These are phyloP conservation scores for Sclerotinia glacialis DNA, from an alignment of 2,329 filamentous ascomycete genomes.

Conservation along the genomic window DNA sequence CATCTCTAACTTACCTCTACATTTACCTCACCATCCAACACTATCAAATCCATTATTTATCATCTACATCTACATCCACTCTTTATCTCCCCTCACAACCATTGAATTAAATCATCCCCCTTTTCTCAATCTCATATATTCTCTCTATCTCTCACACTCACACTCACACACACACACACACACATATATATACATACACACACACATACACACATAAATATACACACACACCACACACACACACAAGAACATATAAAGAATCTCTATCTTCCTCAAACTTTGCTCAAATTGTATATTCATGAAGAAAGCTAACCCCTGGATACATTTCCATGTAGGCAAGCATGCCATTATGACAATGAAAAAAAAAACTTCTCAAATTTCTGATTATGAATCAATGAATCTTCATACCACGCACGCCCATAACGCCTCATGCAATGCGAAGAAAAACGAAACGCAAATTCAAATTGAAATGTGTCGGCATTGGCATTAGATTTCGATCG, in stretches of 20 bases:
- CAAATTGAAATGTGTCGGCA: constrained; percentile 13
- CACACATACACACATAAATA: too few relatives aligned
- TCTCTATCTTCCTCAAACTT: neutral
- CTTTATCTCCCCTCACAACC: too few relatives aligned
- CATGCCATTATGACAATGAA: constrained; percentile 6
- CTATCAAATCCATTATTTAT: too few relatives aligned
- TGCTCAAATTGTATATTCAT: constrained; percentile 11
- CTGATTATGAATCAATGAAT: constrained; percentile 15
- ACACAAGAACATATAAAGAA: neutral
- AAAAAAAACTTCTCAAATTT: constrained; percentile 12
- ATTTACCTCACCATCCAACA: too few relatives aligned
- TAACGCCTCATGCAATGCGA: constrained; percentile 20
- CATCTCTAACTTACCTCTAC: too few relatives aligned
- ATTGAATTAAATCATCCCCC: too few relatives aligned
- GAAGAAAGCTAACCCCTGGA: neutral
- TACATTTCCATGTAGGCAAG: neutral
- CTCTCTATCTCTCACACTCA: too few relatives aligned
- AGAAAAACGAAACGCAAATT: constrained; percentile 11
- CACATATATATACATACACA: too few relatives aligned
- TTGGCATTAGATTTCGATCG: constrained; percentile 39
- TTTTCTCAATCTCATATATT: too few relatives aligned
- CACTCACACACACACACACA: too few relatives aligned
- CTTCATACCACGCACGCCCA: constrained; percentile 9
- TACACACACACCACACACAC: neutral
- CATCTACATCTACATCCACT: too few relatives aligned